These are phyloP conservation scores for Aegilops umbellulata DNA, from an alignment of 176 grass and related monocot genomes.

Conservation along the genomic window DNA sequence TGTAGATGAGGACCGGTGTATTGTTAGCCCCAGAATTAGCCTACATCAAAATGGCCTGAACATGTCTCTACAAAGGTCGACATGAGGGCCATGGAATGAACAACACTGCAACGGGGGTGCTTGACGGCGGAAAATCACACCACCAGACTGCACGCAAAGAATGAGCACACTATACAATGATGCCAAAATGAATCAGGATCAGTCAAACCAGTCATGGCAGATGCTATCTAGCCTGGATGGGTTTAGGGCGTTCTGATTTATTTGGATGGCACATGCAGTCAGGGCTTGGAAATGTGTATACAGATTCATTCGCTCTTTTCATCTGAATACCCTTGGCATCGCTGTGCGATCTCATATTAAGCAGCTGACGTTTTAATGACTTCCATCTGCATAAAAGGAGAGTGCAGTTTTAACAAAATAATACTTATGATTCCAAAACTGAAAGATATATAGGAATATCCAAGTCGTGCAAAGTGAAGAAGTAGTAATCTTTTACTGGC, in stretches of 20 bases:
- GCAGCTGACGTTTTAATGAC: constrained; percentile 72
- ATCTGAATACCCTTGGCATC: constrained; percentile 89
- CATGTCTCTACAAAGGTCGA: constrained; percentile 20
- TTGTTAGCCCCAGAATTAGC: constrained; percentile 46
- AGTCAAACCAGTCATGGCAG: constrained; percentile 39
- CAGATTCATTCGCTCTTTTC: constrained; percentile 87
- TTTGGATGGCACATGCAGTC: constrained; percentile 87
- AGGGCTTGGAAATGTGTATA: constrained; percentile 85
- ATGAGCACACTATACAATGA: constrained; percentile 47
- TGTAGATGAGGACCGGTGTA: neutral
- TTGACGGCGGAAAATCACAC: constrained; percentile 32
- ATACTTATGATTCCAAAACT: constrained; percentile 3
- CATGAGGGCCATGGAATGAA: constrained; percentile 12
- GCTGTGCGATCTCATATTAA: constrained; percentile 79
- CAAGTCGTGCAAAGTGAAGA: neutral
- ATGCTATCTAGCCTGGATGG: constrained; percentile 60
- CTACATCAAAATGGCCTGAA: constrained; percentile 22
- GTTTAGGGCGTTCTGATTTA: constrained; percentile 56
- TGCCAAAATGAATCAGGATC: constrained; percentile 37
- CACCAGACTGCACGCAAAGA: constrained; percentile 58
- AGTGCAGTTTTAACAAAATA: constrained; percentile 8
- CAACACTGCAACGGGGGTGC: constrained; percentile 26
- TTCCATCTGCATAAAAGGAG: constrained; percentile 75
- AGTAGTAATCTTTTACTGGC: neutral
- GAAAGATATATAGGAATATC: neutral